Conservation (phyloP, 805 yeast genomes). For the Saccharomycopsis babjevae region DNA sequence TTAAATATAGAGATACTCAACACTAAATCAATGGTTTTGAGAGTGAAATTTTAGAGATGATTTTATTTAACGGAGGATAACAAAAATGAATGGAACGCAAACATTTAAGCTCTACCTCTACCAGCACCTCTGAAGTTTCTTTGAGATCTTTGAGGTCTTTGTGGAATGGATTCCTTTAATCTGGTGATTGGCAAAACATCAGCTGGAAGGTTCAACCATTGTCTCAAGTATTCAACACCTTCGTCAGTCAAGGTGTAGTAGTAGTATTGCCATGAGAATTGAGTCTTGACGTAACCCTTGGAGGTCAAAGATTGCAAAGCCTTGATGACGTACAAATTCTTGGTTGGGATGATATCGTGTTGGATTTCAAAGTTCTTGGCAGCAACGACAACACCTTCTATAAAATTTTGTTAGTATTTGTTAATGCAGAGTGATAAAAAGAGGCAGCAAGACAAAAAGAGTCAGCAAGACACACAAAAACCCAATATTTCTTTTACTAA, state of each 20-base stretch:
- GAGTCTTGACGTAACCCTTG: constrained; percentile 98
- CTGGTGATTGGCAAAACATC: constrained; percentile 97
- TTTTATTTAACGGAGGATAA: neutral
- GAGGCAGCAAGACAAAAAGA: no score
- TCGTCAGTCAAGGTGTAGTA: constrained; percentile 99
- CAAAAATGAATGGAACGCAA: constrained; percentile 7
- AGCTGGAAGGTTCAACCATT: constrained; percentile 97
- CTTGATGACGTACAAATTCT: constrained; percentile 95
- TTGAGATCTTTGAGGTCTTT: constrained; percentile 55
- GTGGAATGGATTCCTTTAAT: constrained; percentile 89
- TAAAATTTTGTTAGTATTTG: constrained; percentile 23
- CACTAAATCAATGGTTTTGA: neutral
- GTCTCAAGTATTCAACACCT: constrained; percentile 97
- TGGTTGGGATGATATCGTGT: constrained; percentile 98
- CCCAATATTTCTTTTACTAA: no score
- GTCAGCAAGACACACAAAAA: no score
- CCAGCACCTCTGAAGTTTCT: constrained; percentile 48
- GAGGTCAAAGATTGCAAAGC: constrained; percentile 99
- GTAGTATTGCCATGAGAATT: constrained; percentile 99
- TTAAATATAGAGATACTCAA: neutral
- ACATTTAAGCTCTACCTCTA: constrained; percentile 29
- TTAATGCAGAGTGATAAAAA: neutral
- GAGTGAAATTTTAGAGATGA: neutral
- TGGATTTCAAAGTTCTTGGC: constrained; percentile 97
- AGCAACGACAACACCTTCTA: constrained; percentile 99